Conservation (phyloP, 2,329 filamentous ascomycete species). For the Monascus ruber region DNA sequence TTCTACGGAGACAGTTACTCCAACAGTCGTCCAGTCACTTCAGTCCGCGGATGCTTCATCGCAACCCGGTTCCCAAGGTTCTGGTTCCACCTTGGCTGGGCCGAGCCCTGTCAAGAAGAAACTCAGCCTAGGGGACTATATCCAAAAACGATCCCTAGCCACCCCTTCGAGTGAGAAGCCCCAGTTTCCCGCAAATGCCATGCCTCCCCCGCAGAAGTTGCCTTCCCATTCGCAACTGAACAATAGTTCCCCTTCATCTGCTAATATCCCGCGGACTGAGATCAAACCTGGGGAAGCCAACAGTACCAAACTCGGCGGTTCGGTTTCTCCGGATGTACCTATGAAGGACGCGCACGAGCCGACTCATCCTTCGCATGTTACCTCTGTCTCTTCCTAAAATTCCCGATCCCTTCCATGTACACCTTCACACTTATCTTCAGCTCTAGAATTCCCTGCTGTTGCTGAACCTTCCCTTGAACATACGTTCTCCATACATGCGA, state of each 20-base stretch:
- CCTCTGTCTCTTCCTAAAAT: conserved; percentile 14
- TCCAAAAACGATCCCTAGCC: conserved; percentile 27
- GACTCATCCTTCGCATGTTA: conserved; percentile 14
- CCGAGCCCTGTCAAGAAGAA: conserved; percentile 41
- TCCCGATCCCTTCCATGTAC: no score
- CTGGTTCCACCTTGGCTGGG: conserved; percentile 22
- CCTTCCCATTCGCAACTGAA: conserved; percentile 8
- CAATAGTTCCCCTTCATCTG: conserved; percentile 6
- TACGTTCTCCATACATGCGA: no score
- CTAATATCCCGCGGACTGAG: conserved; percentile 3
- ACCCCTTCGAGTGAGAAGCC: conserved; percentile 32
- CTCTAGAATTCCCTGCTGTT: no score
- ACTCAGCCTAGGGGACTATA: conserved; percentile 40
- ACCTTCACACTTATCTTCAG: no score
- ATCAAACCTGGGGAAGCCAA: conserved; percentile 6
- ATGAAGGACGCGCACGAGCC: conserved; percentile 22
- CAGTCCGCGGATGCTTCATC: conserved; percentile 15
- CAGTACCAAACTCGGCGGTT: conserved; percentile 8
- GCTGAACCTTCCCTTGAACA: no score
- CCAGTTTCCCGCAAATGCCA: conserved; percentile 16
- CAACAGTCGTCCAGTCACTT: conserved; percentile 18
- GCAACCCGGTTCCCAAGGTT: conserved; percentile 12
- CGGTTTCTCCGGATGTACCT: conserved; percentile 15
- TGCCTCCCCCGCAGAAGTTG: conserved; percentile 15
- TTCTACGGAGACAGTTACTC: conserved; percentile 20